Evolutionary conservation across 2,329 filamentous ascomycete species (phyloP).

Genomic region (Pseudogymnoascus sp.): DNA sequence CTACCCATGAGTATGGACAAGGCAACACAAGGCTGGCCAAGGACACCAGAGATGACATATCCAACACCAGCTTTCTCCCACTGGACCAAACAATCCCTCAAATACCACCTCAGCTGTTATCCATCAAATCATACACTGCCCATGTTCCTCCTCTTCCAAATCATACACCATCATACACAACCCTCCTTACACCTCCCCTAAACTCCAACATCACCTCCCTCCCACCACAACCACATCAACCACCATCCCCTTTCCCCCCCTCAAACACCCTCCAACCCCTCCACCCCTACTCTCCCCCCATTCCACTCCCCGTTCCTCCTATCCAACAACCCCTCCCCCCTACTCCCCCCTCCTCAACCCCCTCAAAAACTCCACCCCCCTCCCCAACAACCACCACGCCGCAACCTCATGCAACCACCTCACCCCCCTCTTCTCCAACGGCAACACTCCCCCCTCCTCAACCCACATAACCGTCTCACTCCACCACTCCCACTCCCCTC

Average conservation of each 20-base stretch:
- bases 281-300: no score
- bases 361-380: background rate
- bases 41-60: background rate
- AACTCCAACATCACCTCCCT: background rate
- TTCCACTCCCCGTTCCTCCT: background rate
- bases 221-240: background rate
- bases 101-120: background rate
- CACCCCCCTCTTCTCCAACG: background rate
- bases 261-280: no score
- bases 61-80: background rate
- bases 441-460: constrained; percentile 8
- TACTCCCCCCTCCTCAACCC: background rate
- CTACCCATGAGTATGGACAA: no score
- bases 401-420: constrained; percentile 8
- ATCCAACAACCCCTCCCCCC: background rate
- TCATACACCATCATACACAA: background rate
- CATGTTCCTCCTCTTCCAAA: background rate
- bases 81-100: background rate
- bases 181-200: background rate
- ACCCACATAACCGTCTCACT: constrained; percentile 12
- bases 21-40: background rate
- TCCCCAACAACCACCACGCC: constrained; percentile 11
- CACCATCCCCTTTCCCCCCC: background rate
- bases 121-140: background rate
- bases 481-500: background rate